phyloP scores from a whole-genome alignment of 106 monocot genomes.

The Dendrobium nobile region DNA sequence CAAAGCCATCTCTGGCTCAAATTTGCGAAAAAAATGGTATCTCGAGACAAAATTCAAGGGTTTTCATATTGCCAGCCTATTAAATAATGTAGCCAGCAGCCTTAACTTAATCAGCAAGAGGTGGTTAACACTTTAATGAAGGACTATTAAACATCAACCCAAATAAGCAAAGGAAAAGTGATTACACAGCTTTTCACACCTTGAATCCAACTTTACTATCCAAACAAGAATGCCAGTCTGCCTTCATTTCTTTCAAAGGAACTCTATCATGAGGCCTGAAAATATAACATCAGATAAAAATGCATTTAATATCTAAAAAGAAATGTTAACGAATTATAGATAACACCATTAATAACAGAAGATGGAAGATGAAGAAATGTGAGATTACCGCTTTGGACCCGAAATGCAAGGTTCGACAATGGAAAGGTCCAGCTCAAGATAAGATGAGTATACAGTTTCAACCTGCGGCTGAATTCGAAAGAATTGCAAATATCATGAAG shows the following conservation, averaged over 20 bases:
- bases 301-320: not conserved
- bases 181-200: constrained; percentile 17
- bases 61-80: not conserved
- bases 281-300: not conserved
- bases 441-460: constrained; percentile 60
- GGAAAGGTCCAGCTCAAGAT: constrained; percentile 38
- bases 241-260: constrained; percentile 64
- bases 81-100: not conserved
- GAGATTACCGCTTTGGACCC: constrained; percentile 56
- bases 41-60: not conserved
- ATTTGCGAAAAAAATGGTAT: not conserved
- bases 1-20: not conserved
- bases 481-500: not conserved
- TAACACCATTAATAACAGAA: not conserved
- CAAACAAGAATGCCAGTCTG: constrained; percentile 71
- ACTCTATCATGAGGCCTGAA: constrained; percentile 74
- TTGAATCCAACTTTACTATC: constrained; percentile 73
- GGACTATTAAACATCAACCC: not conserved
- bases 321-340: not conserved
- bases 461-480: constrained; percentile 44
- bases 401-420: constrained; percentile 65
- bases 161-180: not conserved
- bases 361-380: not conserved
- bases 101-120: not conserved
- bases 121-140: not conserved